phyloP scores from a whole-genome alignment of 2,329 filamentous ascomycete genomes.

The Penicillium psychrosexuale region DNA sequence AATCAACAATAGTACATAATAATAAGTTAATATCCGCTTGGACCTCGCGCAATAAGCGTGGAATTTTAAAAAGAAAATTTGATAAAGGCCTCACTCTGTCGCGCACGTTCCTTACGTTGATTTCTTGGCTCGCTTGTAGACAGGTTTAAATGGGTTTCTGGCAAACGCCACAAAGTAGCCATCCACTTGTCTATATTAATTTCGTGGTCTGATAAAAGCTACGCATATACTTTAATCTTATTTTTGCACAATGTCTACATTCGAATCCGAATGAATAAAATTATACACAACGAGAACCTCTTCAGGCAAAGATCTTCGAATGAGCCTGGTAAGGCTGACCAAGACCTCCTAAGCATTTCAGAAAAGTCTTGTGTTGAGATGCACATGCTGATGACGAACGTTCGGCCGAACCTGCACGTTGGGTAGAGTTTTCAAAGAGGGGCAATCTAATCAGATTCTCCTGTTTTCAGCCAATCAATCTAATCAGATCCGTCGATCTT shows the following conservation, averaged over 20 bases:
- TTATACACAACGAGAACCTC: not conserved
- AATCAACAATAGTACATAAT: not conserved
- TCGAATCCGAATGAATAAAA: not conserved
- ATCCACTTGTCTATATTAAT: not conserved
- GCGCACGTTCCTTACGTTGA: not conserved
- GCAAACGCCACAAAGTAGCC: not conserved
- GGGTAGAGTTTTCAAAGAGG: conserved; percentile 3
- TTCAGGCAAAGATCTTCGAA: not conserved
- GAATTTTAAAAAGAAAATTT: not conserved
- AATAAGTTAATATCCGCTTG: not conserved
- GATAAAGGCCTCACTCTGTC: not conserved
- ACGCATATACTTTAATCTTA: not conserved
- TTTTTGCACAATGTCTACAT: not conserved
- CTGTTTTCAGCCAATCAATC: conserved; percentile 17
- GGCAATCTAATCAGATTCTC: conserved; percentile 14
- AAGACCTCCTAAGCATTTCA: not conserved
- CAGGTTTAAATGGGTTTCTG: not conserved
- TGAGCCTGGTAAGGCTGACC: not conserved
- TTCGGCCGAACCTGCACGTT: not conserved
- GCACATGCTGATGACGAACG: not conserved
- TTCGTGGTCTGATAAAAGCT: not conserved
- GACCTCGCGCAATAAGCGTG: not conserved
- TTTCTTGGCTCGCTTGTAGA: conserved; percentile 5
- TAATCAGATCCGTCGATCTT: conserved; percentile 23
- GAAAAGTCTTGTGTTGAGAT: not conserved